Evolutionary conservation across 2,329 filamentous ascomycete species (phyloP).

Genomic region (Aspergillus proliferans): DNA sequence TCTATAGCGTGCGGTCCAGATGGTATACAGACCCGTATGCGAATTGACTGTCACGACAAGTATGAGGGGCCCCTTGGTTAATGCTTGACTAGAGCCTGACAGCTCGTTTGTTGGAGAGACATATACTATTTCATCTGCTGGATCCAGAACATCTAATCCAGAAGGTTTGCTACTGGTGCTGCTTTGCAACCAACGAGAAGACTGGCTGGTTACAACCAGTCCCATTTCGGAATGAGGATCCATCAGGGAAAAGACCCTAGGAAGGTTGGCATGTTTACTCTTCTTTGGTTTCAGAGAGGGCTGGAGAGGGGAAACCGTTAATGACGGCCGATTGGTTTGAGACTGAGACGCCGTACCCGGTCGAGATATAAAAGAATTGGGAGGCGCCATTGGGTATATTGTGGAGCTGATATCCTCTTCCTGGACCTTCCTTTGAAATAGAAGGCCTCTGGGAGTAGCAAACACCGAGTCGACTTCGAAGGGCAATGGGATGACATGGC

Average conservation of each 20-base stretch:
- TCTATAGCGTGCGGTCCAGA: constrained; percentile 79
- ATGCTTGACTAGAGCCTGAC: constrained; percentile 16
- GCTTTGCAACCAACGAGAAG: constrained; percentile 26
- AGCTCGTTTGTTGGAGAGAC: constrained; percentile 61
- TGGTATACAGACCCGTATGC: constrained; percentile 67
- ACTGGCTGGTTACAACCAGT: constrained; percentile 59
- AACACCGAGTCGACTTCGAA: constrained; percentile 89
- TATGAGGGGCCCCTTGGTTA: constrained; percentile 51
- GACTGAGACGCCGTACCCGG: constrained; percentile 26
- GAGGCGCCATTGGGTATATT: constrained; percentile 53
- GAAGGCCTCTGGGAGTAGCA: constrained; percentile 71
- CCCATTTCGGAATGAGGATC: constrained; percentile 83
- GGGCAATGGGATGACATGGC: constrained; percentile 83
- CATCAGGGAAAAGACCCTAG: constrained; percentile 71
- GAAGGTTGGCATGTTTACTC: constrained; percentile 50
- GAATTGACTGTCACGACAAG: constrained; percentile 77
- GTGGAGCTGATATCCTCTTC: constrained; percentile 15
- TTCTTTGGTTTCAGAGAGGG: constrained; percentile 53
- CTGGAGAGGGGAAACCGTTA: constrained; percentile 45
- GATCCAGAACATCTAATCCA: constrained; percentile 58
- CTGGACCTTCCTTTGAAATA: constrained; percentile 73
- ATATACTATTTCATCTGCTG: constrained; percentile 76
- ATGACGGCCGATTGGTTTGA: constrained; percentile 40
- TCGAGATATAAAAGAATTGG: constrained; percentile 70
- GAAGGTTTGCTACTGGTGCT: constrained; percentile 20